Evolutionary conservation across 1,284 basidiomycete genomes (phyloP).

Genomic region (Leccinum pallidistipes): DNA sequence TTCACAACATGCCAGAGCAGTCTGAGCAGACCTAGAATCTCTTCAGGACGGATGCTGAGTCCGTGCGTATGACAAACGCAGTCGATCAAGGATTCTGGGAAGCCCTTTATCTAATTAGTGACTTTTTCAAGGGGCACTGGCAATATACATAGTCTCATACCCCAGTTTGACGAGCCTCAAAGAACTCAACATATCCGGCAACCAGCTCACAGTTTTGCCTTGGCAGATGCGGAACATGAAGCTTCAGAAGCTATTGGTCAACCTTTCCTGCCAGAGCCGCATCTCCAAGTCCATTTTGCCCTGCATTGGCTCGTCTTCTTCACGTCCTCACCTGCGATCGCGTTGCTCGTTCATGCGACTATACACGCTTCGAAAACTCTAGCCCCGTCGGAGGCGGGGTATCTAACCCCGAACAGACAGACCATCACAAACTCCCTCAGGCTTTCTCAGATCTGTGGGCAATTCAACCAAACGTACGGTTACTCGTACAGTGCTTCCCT

Average conservation of each 20-base stretch:
- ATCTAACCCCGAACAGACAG: conserved; percentile 16
- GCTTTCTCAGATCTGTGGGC: no score
- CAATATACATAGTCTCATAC: neutral
- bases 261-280: conserved; percentile 46
- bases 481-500: no score
- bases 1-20: conserved; percentile 32
- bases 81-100: conserved; percentile 35
- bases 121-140: no score
- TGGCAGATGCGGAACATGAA: conserved; percentile 39
- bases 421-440: no score
- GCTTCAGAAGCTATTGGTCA: conserved; percentile 42
- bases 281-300: neutral
- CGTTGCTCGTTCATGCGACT: conserved; percentile 22
- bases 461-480: no score
- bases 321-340: conserved; percentile 1
- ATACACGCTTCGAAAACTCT: conserved; percentile 23
- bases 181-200: neutral
- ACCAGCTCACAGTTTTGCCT: neutral
- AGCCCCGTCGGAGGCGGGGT: neutral
- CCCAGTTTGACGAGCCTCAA: neutral
- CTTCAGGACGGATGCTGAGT: conserved; percentile 14
- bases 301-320: neutral
- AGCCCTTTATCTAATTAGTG: no score
- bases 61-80: conserved; percentile 23
- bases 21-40: conserved; percentile 29